A percentile compares a stretch with the other conserved stretches of the same genome.
phyloP scores from a whole-genome alignment of 257 asterid genomes.

The Plantago major region DNA sequence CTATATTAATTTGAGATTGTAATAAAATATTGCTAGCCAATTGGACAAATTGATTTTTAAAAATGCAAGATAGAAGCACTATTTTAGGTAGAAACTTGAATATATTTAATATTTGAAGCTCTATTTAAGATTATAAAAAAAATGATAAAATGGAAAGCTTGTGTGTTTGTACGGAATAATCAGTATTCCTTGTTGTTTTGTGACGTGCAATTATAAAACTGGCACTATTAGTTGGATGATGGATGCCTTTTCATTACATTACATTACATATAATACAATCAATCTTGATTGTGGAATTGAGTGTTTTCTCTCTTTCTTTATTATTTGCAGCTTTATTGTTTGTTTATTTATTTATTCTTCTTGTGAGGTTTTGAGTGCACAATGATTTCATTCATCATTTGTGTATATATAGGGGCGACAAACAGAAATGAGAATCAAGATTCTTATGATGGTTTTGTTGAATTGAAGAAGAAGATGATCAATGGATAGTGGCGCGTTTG shows the following conservation, averaged over 20 bases:
- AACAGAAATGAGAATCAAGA: background rate
- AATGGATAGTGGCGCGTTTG: constrained; percentile 8
- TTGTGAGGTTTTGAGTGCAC: background rate
- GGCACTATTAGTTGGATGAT: background rate
- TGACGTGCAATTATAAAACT: constrained; percentile 10
- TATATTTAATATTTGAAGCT: too few species aligned
- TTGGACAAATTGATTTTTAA: too few species aligned
- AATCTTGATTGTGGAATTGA: constrained; percentile 1
- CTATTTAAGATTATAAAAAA: too few species aligned
- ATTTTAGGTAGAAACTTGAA: too few species aligned
- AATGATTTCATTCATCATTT: background rate
- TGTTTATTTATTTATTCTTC: background rate
- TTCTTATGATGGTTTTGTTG: constrained; percentile 1
- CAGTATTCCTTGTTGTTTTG: background rate
- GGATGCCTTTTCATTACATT: constrained; percentile 2
- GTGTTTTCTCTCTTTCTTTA: background rate
- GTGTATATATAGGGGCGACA: background rate
- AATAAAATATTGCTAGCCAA: too few species aligned
- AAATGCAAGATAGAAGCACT: too few species aligned
- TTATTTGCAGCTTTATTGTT: background rate
- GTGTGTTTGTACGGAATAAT: too few species aligned
- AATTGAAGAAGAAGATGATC: constrained; percentile 8
- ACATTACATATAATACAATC: too few species aligned
- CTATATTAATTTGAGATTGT: too few species aligned
- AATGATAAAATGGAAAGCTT: too few species aligned